These are phyloP conservation scores for Didymella exigua DNA, from an alignment of 2,329 filamentous ascomycete genomes.

Conservation along the genomic window DNA sequence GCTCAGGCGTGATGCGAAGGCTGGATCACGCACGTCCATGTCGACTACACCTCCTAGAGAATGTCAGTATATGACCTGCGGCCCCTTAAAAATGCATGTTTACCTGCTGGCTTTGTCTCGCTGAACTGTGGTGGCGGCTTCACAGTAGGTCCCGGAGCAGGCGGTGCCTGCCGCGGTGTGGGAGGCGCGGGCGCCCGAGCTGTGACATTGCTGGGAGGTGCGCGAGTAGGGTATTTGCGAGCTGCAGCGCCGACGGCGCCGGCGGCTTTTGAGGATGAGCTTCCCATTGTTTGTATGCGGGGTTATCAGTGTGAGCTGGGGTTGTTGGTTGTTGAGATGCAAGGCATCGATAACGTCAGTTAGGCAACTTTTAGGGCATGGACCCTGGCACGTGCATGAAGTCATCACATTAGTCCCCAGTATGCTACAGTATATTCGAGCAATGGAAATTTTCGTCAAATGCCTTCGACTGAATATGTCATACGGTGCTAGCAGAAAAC, in stretches of 20 bases:
- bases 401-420: constrained; percentile 4
- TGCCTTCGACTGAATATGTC: no score
- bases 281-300: constrained; percentile 56
- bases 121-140: constrained; percentile 49
- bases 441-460: no score
- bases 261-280: constrained; percentile 62
- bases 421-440: no score
- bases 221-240: constrained; percentile 62
- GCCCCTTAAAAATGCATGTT: neutral
- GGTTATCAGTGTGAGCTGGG: constrained; percentile 14
- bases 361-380: constrained; percentile 14
- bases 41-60: constrained; percentile 55
- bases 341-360: constrained; percentile 32
- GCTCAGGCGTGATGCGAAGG: constrained; percentile 81
- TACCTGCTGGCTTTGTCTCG: constrained; percentile 49
- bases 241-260: constrained; percentile 57
- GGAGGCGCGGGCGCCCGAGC: constrained; percentile 37
- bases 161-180: constrained; percentile 35
- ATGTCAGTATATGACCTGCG: neutral
- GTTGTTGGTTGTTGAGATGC: constrained; percentile 31
- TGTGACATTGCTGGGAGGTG: constrained; percentile 45
- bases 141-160: constrained; percentile 47
- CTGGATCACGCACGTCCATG: constrained; percentile 65
- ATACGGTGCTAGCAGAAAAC: neutral
- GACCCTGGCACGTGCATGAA: constrained; percentile 9